Percentiles rank a stretch among this genome's conserved stretches.
Conservation (phyloP, 2,329 filamentous ascomycete genomes). For the Leptosphaerulina australis region DNA sequence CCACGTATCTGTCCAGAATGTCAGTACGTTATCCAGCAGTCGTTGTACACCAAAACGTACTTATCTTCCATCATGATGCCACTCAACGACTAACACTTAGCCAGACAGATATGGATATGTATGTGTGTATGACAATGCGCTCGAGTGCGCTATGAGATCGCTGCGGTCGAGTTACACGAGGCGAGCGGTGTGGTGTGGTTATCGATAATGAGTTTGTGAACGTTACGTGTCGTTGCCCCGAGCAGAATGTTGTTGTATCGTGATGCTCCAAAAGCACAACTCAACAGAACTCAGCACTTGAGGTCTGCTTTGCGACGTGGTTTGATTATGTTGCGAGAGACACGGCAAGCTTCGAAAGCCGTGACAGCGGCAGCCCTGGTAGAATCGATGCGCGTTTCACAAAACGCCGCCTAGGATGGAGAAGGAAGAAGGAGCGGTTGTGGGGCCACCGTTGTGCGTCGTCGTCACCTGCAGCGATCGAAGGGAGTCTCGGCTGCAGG, state of each 20-base stretch:
- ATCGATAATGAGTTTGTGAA: conserved; percentile 6
- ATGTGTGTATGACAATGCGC: not conserved
- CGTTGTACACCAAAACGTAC: conserved; percentile 35
- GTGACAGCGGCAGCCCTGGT: conserved; percentile 12
- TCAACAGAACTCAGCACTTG: conserved; percentile 18
- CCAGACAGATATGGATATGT: conserved; percentile 5
- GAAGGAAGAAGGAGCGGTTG: conserved; percentile 7
- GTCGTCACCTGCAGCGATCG: conserved; percentile 8
- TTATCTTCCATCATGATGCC: conserved; percentile 50
- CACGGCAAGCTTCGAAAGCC: conserved; percentile 4
- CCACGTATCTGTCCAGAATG: conserved; percentile 47
- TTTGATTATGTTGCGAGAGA: not conserved
- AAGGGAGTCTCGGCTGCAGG: too few species aligned
- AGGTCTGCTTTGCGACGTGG: conserved; percentile 16
- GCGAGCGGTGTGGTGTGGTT: conserved; percentile 7
- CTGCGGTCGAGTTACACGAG: not conserved
- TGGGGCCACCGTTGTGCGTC: conserved; percentile 4
- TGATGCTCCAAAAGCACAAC: not conserved
- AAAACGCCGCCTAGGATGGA: conserved; percentile 10
- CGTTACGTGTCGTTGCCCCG: conserved; percentile 7
- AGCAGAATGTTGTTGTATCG: conserved; percentile 1
- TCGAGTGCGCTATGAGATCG: conserved; percentile 2
- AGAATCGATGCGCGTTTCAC: conserved; percentile 21
- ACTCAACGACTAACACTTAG: conserved; percentile 17
- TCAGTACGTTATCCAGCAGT: conserved; percentile 24